Base-by-base conservation (phyloP, 2,329 filamentous ascomycete genomes). In the Zymoseptoria pseudotritici region DNA sequence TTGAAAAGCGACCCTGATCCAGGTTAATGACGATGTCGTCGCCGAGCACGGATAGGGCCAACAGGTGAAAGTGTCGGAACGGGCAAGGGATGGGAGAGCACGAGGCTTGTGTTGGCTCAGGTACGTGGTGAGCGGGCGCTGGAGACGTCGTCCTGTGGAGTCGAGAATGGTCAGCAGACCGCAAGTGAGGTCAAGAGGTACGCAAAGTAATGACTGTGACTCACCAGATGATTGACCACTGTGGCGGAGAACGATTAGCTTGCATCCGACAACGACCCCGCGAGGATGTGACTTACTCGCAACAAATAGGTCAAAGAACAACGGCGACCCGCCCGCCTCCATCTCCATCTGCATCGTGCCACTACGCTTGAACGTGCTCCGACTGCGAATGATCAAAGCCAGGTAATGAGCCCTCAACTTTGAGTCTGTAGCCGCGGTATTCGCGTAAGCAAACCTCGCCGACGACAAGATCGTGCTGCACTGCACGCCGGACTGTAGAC, bases 341-440 rank as follows among this genome's bases (percentile, higher is more conserved):
- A 97, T 96, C 78, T 96, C 91, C 67, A 90, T 84, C 77, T 96
- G 92, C 91, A 96, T 96, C 3, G 91, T 96, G 58, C 91, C 91
- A 75, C 91, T 96, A 58, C 90, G 83, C 81, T 96, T 96, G 77
- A 97, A 96, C 2, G 90, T 96, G 71, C 84, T 83, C 66, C 92
- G 85, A 68, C 88, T 90, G 65, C 91, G 86, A 72, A 96, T 95
- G 76, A 96, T 96, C 71, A 96, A 85, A 19, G 92, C 91, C 46
- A 96, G 85, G 69, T 96, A 97, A 75, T 96, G 91, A 22, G 91
- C 91, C 61, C 92, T 84, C 57, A 96, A 82, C 75, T 92, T 92
- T n/a, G 89, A 93, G 78, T 96, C 92, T 21, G 82, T 89, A 72
- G 96, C 90, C 2, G 91, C 90, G 0, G 92, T 97, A 76, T 96